phyloP scores from a whole-genome alignment of 805 yeast genomes.

The Cyberlindnera petersonii region DNA sequence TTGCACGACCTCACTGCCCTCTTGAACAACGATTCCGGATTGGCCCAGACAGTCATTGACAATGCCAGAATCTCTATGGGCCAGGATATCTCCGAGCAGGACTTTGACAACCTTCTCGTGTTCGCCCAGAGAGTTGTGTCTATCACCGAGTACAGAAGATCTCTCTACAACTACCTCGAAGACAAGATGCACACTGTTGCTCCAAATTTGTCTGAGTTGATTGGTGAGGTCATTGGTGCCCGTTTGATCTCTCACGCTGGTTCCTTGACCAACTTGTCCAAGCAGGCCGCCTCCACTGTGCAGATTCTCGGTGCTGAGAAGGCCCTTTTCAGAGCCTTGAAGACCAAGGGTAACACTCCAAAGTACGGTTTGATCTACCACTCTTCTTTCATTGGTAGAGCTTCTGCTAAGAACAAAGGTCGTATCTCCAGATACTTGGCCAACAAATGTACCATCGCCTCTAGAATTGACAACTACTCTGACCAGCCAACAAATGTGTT shows the following conservation, averaged over 20 bases:
- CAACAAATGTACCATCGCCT: slow-evolving; percentile 98
- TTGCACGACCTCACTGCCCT: slow-evolving; percentile 86
- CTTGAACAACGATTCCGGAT: slow-evolving; percentile 81
- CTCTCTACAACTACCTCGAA: slow-evolving; percentile 77
- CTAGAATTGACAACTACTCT: slow-evolving; percentile 95
- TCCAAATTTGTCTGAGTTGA: slow-evolving; percentile 92
- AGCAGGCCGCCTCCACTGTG: slow-evolving; percentile 98
- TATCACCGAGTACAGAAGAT: slow-evolving; percentile 84
- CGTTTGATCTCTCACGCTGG: slow-evolving; percentile 98
- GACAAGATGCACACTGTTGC: slow-evolving; percentile 98
- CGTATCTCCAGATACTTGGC: slow-evolving; percentile 98
- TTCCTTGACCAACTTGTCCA: slow-evolving; percentile 90
- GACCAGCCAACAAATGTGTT: slow-evolving; percentile 90
- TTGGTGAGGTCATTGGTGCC: slow-evolving; percentile 99
- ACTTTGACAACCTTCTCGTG: slow-evolving; percentile 84
- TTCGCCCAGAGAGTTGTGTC: slow-evolving; percentile 94
- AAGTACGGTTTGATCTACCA: slow-evolving; percentile 97
- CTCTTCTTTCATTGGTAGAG: slow-evolving; percentile 95
- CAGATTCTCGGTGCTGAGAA: slow-evolving; percentile 99
- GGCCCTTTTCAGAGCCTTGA: slow-evolving; percentile 96
- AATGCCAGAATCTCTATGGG: slow-evolving; percentile 98
- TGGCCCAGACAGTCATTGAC: slow-evolving; percentile 87
- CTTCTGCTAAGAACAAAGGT: slow-evolving; percentile 96
- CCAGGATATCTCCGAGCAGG: slow-evolving; percentile 93
- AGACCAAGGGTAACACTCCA: slow-evolving; percentile 98